Evolutionary conservation across 2,329 filamentous ascomycete genomes (phyloP).

Genomic region (Colletotrichum eleusines): DNA sequence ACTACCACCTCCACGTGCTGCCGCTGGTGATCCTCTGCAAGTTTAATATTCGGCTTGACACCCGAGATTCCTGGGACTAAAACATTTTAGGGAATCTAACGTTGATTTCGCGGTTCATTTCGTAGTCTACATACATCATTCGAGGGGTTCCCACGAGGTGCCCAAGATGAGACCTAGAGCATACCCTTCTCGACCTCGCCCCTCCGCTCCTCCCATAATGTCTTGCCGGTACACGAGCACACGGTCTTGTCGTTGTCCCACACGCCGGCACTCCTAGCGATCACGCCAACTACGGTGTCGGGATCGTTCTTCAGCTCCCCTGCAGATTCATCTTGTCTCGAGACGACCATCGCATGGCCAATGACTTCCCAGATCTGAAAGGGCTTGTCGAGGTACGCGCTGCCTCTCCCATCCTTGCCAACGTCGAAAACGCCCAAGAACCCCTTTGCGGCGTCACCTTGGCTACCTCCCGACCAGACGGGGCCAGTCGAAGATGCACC

Average conservation of each 20-base stretch:
- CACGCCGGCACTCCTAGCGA: conserved; percentile 94
- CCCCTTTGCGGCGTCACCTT: conserved; percentile 58
- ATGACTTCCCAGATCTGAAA: conserved; percentile 97
- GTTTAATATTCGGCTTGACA: conserved; percentile 34
- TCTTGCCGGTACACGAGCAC: conserved; percentile 97
- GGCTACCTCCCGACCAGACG: conserved; percentile 74
- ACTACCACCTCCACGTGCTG: conserved; percentile 34
- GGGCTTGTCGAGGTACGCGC: conserved; percentile 82
- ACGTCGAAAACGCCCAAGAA: conserved; percentile 82
- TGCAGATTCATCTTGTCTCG: conserved; percentile 71
- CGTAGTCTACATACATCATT: conserved; percentile 24
- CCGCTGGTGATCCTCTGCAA: conserved; percentile 33
- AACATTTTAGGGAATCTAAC: conserved; percentile 22
- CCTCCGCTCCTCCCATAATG: conserved; percentile 95
- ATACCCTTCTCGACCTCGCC: conserved; percentile 93
- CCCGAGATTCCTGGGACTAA: conserved; percentile 21
- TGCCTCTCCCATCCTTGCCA: conserved; percentile 79
- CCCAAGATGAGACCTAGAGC: conserved; percentile 57
- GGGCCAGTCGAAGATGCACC: conserved; percentile 87
- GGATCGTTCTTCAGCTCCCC: conserved; percentile 75
- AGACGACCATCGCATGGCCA: conserved; percentile 90
- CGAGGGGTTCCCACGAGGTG: conserved; percentile 13
- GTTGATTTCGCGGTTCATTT: conserved; percentile 24
- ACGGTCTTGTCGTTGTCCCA: conserved; percentile 99
- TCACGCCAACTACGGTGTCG: conserved; percentile 90